Percentiles rank a stretch among this genome's conserved stretches.
Conservation (phyloP, 305 asterid genomes). For the Striga hermonthica region DNA sequence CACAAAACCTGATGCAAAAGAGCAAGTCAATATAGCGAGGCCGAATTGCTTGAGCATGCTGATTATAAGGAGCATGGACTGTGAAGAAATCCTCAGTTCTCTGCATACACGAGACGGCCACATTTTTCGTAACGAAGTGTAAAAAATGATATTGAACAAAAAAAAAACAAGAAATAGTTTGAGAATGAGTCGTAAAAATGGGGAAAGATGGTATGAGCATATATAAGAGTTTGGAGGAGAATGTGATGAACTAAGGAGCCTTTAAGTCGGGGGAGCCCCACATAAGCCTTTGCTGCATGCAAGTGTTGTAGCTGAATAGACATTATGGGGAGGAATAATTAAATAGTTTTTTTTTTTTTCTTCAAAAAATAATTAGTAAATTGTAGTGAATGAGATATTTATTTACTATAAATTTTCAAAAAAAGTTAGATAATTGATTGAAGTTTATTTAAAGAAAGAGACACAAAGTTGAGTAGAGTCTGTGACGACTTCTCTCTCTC, state of each 20-base stretch:
- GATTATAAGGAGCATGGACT: constrained; percentile 27
- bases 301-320: not conserved
- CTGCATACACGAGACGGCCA: constrained; percentile 26
- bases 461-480: no score
- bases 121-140: not conserved
- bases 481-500: no score
- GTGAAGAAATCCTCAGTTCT: constrained; percentile 26
- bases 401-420: no score
- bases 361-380: no score
- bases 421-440: no score
- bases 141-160: not conserved
- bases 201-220: constrained; percentile 3
- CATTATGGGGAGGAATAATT: not conserved
- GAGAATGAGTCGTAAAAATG: not conserved
- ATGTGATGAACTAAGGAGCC: not conserved
- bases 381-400: no score
- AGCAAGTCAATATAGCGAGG: constrained; percentile 42
- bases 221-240: not conserved
- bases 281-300: not conserved
- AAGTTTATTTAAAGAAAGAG: no score
- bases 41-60: constrained; percentile 34
- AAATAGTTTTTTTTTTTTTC: no score
- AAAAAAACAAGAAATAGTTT: not conserved
- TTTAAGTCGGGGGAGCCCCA: not conserved
- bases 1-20: constrained; percentile 51